Conservation (phyloP, 441 rosid genomes). For the Eutrema salsugineum region DNA sequence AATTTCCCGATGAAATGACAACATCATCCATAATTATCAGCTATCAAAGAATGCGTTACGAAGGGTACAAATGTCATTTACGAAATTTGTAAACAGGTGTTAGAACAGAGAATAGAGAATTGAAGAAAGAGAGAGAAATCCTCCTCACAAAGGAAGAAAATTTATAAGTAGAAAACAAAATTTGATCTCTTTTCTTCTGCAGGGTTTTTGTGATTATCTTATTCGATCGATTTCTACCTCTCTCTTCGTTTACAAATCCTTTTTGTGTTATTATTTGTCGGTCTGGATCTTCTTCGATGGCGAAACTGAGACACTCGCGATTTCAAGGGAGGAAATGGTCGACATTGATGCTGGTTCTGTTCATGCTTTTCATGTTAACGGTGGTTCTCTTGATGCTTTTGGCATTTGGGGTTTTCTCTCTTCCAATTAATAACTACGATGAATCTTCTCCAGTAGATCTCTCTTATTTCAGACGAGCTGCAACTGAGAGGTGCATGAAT, state of each 20-base stretch:
- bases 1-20: neutral
- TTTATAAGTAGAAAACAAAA: neutral
- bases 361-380: constrained; percentile 51
- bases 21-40: neutral
- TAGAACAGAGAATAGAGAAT: neutral
- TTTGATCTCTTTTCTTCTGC: neutral
- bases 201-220: constrained; percentile 12
- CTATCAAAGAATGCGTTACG: neutral
- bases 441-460: constrained; percentile 45
- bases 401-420: constrained; percentile 57
- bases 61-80: constrained; percentile 4
- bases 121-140: neutral
- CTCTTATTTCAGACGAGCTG: constrained; percentile 43
- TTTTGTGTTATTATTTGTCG: neutral
- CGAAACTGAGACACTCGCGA: constrained; percentile 51
- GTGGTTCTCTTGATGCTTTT: constrained; percentile 57
- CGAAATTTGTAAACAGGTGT: neutral
- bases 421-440: constrained; percentile 39
- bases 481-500: constrained; percentile 47
- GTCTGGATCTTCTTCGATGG: constrained; percentile 35
- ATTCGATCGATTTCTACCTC: constrained; percentile 14
- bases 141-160: neutral
- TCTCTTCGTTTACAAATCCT: neutral
- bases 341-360: constrained; percentile 41
- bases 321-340: constrained; percentile 47